Percentiles rank a stretch among this genome's conserved stretches.
Evolutionary conservation across 1,139 yeast species (phyloP).

Genomic region (Blastobotrys capitulatus): DNA sequence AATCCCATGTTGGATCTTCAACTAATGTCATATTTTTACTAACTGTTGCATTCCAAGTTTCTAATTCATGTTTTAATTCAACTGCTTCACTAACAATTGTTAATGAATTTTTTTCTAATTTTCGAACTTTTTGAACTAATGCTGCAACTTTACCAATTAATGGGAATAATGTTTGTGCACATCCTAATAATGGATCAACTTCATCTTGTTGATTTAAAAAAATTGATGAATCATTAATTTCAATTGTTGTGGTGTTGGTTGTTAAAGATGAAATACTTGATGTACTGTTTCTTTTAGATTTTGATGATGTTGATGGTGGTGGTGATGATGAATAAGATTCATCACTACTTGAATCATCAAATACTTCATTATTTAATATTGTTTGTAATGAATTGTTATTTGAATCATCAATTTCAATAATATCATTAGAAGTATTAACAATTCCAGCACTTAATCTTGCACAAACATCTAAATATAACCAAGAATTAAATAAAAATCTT

Average conservation of each 20-base stretch:
- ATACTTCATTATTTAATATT: slow-evolving; percentile 8
- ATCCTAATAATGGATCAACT: slow-evolving; percentile 60
- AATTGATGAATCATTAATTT: not conserved
- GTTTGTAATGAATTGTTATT: not conserved
- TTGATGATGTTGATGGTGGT: not conserved
- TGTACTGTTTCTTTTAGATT: not conserved
- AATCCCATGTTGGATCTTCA: slow-evolving; percentile 47
- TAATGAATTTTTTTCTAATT: slow-evolving; percentile 39
- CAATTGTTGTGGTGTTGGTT: not conserved
- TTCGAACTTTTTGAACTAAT: slow-evolving; percentile 47
- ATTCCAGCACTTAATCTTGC: slow-evolving; percentile 55
- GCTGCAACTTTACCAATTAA: slow-evolving; percentile 60
- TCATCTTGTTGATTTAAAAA: slow-evolving; percentile 7
- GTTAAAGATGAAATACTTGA: not conserved
- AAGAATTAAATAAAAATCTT: slow-evolving; percentile 54
- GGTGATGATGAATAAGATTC: not conserved
- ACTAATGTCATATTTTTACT: slow-evolving; percentile 33
- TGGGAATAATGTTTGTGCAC: slow-evolving; percentile 58
- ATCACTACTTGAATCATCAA: slow-evolving; percentile 10
- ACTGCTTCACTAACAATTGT: slow-evolving; percentile 51
- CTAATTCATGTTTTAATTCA: slow-evolving; percentile 46
- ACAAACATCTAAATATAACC: slow-evolving; percentile 62
- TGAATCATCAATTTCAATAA: slow-evolving; percentile 14
- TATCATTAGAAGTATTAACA: slow-evolving; percentile 35
- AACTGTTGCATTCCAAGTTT: slow-evolving; percentile 44